Evolutionary conservation across 352 stramenopile genomes (phyloP).

Genomic region (Pythium aristosporum): DNA sequence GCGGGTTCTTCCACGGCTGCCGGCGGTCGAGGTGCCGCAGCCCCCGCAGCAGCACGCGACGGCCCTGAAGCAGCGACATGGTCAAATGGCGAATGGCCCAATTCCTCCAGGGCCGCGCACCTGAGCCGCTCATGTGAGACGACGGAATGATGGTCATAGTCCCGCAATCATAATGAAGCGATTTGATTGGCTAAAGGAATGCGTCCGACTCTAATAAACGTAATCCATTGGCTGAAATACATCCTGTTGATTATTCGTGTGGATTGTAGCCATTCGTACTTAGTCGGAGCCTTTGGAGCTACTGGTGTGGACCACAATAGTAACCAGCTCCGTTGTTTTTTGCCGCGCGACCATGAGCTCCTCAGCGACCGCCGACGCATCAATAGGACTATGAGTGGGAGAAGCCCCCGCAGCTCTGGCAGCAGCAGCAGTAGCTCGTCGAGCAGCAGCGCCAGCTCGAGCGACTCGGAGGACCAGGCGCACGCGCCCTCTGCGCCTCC

Average conservation of each 20-base stretch:
- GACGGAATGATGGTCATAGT: constrained; percentile 15
- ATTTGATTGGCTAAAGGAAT: not conserved
- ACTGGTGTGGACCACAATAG: not conserved
- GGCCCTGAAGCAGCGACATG: constrained; percentile 27
- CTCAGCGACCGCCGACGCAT: not conserved
- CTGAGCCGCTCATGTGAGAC: not conserved
- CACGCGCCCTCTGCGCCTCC: constrained; percentile 19
- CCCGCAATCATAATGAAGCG: not conserved
- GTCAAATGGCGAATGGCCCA: constrained; percentile 5
- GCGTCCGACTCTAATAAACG: not conserved
- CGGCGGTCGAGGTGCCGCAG: constrained; percentile 30
- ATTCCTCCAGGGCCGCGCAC: constrained; percentile 1
- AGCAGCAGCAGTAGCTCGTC: constrained; percentile 37
- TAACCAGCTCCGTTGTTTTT: not conserved
- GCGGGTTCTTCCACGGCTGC: constrained; percentile 23
- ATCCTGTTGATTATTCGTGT: not conserved
- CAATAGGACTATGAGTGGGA: not conserved
- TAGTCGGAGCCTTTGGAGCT: not conserved
- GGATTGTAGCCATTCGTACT: constrained; percentile 1
- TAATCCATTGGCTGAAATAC: not conserved
- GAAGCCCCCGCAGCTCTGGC: constrained; percentile 6
- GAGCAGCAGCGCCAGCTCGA: constrained; percentile 44
- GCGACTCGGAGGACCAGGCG: constrained; percentile 35
- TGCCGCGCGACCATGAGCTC: not conserved
- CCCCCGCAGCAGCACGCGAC: constrained; percentile 23